phyloP scores from a whole-genome alignment of 352 stramenopile species.

The Blastocystis sp. region DNA sequence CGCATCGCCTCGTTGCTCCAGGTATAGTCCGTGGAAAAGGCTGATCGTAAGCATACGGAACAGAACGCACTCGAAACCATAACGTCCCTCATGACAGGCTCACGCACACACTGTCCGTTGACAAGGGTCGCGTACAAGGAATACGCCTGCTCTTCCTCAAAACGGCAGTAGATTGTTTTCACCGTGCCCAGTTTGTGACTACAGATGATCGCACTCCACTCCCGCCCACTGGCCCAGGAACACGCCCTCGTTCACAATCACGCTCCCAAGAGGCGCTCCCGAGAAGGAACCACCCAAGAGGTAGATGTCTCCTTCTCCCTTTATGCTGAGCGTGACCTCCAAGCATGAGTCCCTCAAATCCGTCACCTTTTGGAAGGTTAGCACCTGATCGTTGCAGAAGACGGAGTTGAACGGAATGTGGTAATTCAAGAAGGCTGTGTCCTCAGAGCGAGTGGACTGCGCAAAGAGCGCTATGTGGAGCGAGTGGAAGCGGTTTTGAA shows the following conservation, averaged over 20 bases:
- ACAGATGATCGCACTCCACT: not conserved
- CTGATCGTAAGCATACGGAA: not conserved
- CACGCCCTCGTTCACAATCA: slow-evolving; percentile 31
- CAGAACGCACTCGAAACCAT: not conserved
- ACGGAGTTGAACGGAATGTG: not conserved
- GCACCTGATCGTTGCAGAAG: not conserved
- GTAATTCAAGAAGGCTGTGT: not conserved
- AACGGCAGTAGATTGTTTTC: slow-evolving; percentile 6
- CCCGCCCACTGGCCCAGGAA: slow-evolving; percentile 5
- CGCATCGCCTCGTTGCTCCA: not conserved
- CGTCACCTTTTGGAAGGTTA: not conserved
- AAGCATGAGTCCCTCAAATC: slow-evolving; percentile 35
- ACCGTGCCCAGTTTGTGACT: slow-evolving; percentile 17
- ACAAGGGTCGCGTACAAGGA: not conserved
- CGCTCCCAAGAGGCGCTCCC: no score
- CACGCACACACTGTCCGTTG: slow-evolving; percentile 2
- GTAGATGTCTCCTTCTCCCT: slow-evolving; percentile 30
- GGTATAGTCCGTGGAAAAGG: not conserved
- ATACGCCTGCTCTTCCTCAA: not conserved
- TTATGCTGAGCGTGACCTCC: not conserved
- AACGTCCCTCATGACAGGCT: not conserved
- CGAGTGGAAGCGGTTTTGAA: not conserved
- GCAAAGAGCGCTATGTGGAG: not conserved
- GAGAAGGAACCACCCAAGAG: not conserved
- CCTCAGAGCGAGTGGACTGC: not conserved